These are phyloP conservation scores for Lodderomyces orthopsilosis DNA, from an alignment of 1,139 yeast genomes.

Conservation along the genomic window DNA sequence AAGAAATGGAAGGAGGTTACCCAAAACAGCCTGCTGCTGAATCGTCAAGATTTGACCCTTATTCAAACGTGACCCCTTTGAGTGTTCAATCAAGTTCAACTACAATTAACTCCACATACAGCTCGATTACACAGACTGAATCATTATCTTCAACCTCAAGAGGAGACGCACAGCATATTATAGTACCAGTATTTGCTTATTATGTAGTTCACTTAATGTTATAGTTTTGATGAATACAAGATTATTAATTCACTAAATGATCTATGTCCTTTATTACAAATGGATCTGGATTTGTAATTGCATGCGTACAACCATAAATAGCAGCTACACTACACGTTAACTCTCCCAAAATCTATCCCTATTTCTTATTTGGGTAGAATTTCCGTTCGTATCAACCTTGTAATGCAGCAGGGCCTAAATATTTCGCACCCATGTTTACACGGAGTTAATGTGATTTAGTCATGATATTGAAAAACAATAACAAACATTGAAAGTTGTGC, in stretches of 20 bases:
- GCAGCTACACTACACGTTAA: no score
- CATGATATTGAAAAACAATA: background rate
- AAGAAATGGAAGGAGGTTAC: background rate
- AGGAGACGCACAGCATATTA: background rate
- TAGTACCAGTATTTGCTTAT: background rate
- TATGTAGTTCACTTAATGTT: background rate
- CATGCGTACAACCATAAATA: no score
- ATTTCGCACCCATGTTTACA: conserved; percentile 1
- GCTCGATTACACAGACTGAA: background rate
- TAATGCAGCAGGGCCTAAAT: background rate
- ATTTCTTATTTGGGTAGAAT: background rate
- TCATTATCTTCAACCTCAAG: background rate
- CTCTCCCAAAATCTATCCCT: no score
- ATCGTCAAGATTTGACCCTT: background rate
- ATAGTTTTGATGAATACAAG: background rate
- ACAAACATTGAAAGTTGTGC: background rate
- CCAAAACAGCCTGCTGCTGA: background rate
- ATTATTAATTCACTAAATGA: no score
- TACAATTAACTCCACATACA: background rate
- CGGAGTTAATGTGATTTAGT: background rate
- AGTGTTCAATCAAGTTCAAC: background rate
- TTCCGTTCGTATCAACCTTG: background rate
- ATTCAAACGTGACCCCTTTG: background rate
- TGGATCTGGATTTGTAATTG: no score
- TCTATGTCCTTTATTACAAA: no score